A percentile compares a stretch with the other conserved stretches of the same genome.
phyloP scores from a whole-genome alignment of 2,329 filamentous ascomycete species.

The Trichoderma sp. region DNA sequence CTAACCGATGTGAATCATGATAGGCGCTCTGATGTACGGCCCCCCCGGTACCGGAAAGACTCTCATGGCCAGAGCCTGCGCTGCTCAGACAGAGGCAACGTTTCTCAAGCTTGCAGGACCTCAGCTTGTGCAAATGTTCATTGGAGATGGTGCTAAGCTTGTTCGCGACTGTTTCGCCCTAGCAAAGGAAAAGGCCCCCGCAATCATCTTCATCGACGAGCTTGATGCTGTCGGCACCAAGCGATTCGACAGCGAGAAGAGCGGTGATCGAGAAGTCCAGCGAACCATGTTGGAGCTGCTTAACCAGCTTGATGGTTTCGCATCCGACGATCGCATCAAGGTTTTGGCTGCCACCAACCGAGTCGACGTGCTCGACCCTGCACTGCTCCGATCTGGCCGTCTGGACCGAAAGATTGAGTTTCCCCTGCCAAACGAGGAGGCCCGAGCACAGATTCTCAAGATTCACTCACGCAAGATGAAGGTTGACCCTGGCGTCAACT shows the following conservation, averaged over 20 bases:
- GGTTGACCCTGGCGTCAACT: conserved; percentile 89
- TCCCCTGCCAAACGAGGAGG: conserved; percentile 95
- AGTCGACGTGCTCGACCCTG: conserved; percentile 89
- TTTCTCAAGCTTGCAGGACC: conserved; percentile 98
- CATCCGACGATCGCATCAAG: conserved; percentile 94
- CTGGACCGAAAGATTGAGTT: conserved; percentile 98
- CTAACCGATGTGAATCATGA: conserved; percentile 50
- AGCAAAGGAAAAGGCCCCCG: conserved; percentile 96
- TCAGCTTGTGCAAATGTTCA: conserved; percentile 99
- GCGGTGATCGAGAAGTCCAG: conserved; percentile 95
- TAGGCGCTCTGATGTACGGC: conserved; percentile 97
- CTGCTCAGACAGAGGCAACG: conserved; percentile 95
- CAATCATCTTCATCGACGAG: conserved; percentile 99
- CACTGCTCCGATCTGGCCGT: conserved; percentile 84
- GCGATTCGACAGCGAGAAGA: conserved; percentile 98
- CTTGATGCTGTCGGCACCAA: conserved; percentile 97
- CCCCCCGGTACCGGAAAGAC: conserved; percentile 89
- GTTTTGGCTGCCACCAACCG: conserved; percentile 93
- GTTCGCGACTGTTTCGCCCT: conserved; percentile 96
- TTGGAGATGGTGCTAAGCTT: conserved; percentile 95
- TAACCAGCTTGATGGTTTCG: conserved; percentile 97
- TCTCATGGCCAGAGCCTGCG: conserved; percentile 88
- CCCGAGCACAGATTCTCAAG: conserved; percentile 91
- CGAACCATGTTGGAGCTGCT: conserved; percentile 98
- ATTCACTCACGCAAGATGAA: conserved; percentile 99